Evolutionary conservation across 805 yeast genomes (phyloP).

Genomic region (Metschnikowia baotianmanensis): DNA sequence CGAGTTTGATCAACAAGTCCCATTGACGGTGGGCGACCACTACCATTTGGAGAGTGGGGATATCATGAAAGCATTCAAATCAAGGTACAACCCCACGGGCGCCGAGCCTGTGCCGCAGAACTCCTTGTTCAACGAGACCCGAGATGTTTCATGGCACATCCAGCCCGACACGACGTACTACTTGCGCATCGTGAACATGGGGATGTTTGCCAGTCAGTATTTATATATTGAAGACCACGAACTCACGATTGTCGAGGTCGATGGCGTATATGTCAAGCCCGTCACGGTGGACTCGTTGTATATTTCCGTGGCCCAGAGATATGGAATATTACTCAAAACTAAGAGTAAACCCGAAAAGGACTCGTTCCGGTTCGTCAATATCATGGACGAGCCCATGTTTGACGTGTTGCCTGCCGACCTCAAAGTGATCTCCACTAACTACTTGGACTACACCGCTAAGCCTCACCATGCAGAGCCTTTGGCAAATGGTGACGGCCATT

Average conservation of each 20-base stretch:
- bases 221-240: conserved; percentile 42
- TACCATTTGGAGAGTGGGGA: conserved; percentile 55
- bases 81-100: conserved; percentile 77
- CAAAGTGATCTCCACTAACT: conserved; percentile 52
- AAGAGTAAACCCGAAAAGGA: conserved; percentile 41
- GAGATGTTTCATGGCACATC: conserved; percentile 53
- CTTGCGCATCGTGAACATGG: conserved; percentile 62
- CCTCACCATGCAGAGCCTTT: conserved; percentile 26
- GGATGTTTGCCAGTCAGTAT: conserved; percentile 68
- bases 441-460: conserved; percentile 47
- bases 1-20: conserved; percentile 59
- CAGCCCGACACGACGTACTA: conserved; percentile 61
- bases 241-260: conserved; percentile 41
- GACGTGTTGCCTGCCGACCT: conserved; percentile 64
- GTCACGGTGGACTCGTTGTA: conserved; percentile 53
- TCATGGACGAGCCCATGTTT: conserved; percentile 64
- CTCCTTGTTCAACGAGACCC: conserved; percentile 61
- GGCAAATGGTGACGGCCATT: conserved; percentile 26
- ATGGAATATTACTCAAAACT: conserved; percentile 64
- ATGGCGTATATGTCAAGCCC: conserved; percentile 58
- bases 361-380: conserved; percentile 55
- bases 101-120: conserved; percentile 80
- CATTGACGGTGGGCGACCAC: conserved; percentile 58
- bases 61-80: conserved; percentile 48
- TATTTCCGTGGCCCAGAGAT: conserved; percentile 79